Base-by-base conservation (phyloP, 1,139 yeast genomes). In the Saccharomyces hybrid region DNA sequence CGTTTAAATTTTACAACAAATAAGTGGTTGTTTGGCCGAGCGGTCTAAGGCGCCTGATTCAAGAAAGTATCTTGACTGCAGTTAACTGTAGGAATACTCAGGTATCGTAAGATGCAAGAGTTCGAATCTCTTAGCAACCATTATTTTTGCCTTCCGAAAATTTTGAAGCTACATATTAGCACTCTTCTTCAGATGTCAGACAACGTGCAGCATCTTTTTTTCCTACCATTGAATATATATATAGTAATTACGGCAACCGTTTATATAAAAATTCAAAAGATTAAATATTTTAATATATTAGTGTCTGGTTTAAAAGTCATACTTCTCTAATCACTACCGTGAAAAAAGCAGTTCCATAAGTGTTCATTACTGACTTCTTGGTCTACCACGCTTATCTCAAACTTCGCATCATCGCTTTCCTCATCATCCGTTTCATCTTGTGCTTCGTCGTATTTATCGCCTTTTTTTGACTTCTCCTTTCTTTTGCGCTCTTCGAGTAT, bases 261-360 rank as follows among this genome's bases (percentile, higher is more conserved):
- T 16, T 7, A 5, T 14, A 16, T 14, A 34, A 34, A 14, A 8
- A 34, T 14, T 14, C n/a, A 34, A 13, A 34, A 8, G 14, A 16
- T 14, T 8, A 14, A 34, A 14, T 16, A 8, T 38, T 16, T 38
- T 9, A 6, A 16, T 38, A 19, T 38, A 16, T 16, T 19, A 16
- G 25, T 14, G 41, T 11, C n/a, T 16, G 44, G 44, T 16, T 38
- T 19, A 26, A 26, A 38, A 11, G n/a, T 19, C 11, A 29, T 19
- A 9, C 19, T 9, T 8, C 19, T 11, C 13, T 38, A 38, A 38
- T 38, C 25, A 38, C 26, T 19, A 4, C 26, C 16, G 14, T 57
- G 60, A 49, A 67, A 67, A 42, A 66, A 65, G 49, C 70, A 67
- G 50, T 60, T 58, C 66, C 67, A 64, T 26, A 67, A 50, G 55